Percentiles rank a stretch among this genome's conserved stretches.
These are phyloP conservation scores for Solanum tarijense DNA, from an alignment of 257 asterid genomes.

Conservation along the genomic window DNA sequence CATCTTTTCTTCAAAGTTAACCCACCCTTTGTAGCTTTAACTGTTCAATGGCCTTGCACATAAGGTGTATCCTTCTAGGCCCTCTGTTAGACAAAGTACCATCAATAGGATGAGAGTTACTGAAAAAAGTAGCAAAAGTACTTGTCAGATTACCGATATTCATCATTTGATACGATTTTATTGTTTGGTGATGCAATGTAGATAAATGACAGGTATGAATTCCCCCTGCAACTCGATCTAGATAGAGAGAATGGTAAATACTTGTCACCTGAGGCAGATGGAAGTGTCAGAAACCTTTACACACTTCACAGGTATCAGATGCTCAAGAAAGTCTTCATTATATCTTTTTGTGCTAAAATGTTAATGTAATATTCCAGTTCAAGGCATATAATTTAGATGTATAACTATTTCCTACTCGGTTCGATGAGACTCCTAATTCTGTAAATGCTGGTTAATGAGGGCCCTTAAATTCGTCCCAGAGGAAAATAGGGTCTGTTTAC, in stretches of 20 bases:
- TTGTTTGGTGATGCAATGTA: conserved; percentile 24
- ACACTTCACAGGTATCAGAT: conserved; percentile 71
- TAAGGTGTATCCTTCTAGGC: not conserved
- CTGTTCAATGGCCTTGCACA: not conserved
- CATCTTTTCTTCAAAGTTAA: not conserved
- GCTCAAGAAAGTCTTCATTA: not conserved
- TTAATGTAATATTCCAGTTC: not conserved
- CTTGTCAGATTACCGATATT: not conserved
- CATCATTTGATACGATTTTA: not conserved
- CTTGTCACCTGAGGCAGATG: conserved; percentile 88
- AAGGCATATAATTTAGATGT: not conserved
- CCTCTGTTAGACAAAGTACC: not conserved
- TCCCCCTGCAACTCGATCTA: conserved; percentile 90
- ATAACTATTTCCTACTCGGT: not conserved
- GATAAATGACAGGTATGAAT: conserved; percentile 97
- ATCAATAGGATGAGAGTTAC: not conserved
- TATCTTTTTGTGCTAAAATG: not conserved
- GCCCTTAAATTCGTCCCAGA: not conserved
- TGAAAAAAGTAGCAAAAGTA: not conserved
- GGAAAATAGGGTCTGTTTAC: not conserved
- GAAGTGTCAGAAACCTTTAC: conserved; percentile 82
- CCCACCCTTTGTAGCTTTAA: not conserved
- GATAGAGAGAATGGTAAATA: conserved; percentile 91
- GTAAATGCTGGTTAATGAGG: not conserved
- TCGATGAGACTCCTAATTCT: not conserved